Conservation (phyloP, 192 early-diverging fungal species). For the Mortierella alpina region DNA sequence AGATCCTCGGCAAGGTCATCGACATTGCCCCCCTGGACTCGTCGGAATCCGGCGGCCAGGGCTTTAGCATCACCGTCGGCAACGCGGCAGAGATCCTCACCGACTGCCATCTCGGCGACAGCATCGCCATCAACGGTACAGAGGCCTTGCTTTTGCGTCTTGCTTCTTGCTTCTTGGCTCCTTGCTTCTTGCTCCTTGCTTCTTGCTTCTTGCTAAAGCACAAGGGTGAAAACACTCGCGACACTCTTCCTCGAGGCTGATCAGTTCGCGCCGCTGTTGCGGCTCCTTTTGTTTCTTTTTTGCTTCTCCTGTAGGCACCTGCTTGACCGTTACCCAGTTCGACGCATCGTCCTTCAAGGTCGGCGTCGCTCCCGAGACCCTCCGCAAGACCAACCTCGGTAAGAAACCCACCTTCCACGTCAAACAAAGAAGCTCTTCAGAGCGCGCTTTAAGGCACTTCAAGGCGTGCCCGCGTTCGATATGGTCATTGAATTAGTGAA, state of each 20-base stretch:
- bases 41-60: constrained; percentile 83
- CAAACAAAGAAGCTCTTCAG: not conserved
- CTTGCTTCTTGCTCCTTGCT: not conserved
- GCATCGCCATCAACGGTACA: constrained; percentile 91
- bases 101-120: constrained; percentile 94
- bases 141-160: not conserved
- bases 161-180: not conserved
- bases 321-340: constrained; percentile 97
- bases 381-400: constrained; percentile 93
- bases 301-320: constrained; percentile 71
- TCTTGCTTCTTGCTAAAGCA: not conserved
- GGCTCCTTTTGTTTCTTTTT: not conserved
- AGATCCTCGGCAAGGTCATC: constrained; percentile 84
- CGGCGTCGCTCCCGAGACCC: constrained; percentile 92
- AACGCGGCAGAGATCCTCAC: constrained; percentile 75
- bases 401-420: constrained; percentile 1
- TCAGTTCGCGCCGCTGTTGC: not conserved
- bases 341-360: constrained; percentile 86
- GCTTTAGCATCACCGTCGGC: constrained; percentile 85
- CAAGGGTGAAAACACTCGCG: not conserved
- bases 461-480: too few relatives aligned
- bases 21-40: constrained; percentile 76
- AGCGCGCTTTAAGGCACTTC: not conserved
- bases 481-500: not conserved
- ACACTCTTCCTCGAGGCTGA: not conserved